A percentile compares a stretch with the other conserved stretches of the same genome.
Conservation (phyloP, 2,329 filamentous ascomycete species). For the Dryadomyces quercivorus region DNA sequence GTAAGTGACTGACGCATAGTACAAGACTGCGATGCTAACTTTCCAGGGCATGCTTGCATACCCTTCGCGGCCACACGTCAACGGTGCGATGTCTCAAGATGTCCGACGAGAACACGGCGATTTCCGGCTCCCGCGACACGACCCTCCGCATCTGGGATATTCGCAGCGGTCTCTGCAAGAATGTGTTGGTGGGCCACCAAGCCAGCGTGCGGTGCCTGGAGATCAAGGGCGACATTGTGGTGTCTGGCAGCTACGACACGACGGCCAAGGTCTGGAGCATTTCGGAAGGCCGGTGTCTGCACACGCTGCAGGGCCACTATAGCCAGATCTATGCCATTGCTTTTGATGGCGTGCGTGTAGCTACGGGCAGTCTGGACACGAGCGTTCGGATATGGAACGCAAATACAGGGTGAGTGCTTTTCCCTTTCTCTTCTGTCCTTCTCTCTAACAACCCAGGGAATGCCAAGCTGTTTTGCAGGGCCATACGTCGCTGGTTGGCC, state of each 20-base stretch:
- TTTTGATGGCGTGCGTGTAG: slow-evolving; percentile 86
- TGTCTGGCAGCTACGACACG: slow-evolving; percentile 97
- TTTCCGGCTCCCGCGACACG: slow-evolving; percentile 91
- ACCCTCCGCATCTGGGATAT: slow-evolving; percentile 95
- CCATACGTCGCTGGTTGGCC: slow-evolving; percentile 91
- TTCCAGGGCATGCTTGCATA: slow-evolving; percentile 59
- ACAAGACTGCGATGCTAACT: slow-evolving; percentile 15
- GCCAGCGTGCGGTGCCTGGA: slow-evolving; percentile 91
- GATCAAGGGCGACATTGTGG: slow-evolving; percentile 90
- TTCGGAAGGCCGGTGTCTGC: slow-evolving; percentile 81
- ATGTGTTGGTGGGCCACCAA: slow-evolving; percentile 87
- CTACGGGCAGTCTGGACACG: slow-evolving; percentile 91
- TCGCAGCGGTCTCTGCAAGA: slow-evolving; percentile 72
- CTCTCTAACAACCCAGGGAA: slow-evolving; percentile 32
- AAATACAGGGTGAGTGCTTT: slow-evolving; percentile 54
- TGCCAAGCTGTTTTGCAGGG: slow-evolving; percentile 89
- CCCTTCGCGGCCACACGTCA: slow-evolving; percentile 86
- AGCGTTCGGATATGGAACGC: slow-evolving; percentile 97
- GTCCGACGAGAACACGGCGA: slow-evolving; percentile 86
- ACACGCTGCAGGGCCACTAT: slow-evolving; percentile 86
- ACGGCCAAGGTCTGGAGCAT: slow-evolving; percentile 97
- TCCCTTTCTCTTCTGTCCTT: neutral
- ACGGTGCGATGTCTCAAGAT: slow-evolving; percentile 97
- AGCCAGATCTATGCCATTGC: slow-evolving; percentile 98
- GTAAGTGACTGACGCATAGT: slow-evolving; percentile 37